Base-by-base conservation (phyloP, 2,329 filamentous ascomycete species). In the Penicillium sp. region DNA sequence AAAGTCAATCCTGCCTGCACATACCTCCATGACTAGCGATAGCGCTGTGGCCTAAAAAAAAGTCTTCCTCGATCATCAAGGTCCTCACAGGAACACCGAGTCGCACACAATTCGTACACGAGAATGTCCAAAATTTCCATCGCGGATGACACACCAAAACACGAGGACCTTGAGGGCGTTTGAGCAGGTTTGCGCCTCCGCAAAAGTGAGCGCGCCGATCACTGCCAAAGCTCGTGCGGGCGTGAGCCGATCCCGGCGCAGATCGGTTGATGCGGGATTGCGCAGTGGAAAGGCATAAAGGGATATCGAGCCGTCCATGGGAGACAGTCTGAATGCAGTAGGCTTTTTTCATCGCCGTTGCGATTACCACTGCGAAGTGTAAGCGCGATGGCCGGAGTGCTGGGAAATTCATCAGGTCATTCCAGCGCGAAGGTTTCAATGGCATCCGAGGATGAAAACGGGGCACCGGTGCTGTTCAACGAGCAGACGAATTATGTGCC, bases 401-500 rank as follows among this genome's bases (percentile, higher is more conserved):
- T 51, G 9, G 29, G 41, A 32, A 36, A 44, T 36, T 27, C 10
- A 33, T 25, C 43, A 36, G 36, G 33, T 20, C 30, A 48, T 28
- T 16, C 25, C 27, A 30, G 28, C 16, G 10, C 32, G n/a, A 15
- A 41, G 14, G 29, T 18, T 31, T 32, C 38, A 17, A 16, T 40
- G 36, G 8, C 34, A 7, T 10, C 21, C 18, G 11, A 31, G 32
- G 33, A 31, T 36, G 34, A 55, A 27, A 43, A 44, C 35, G 41
- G 23, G 8, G 31, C 43, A 11, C 36, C 43, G 13, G 17, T 51
- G 15, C 27, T 44, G 14, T 77, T 78, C 58, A 78, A 75, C 28
- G 75, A 78, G 47, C 75, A 78, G 54, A 78, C 75, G 11, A 76
- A 77, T 46, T 78, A 77, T 63, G 74, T 78, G 2, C 72, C 75